Percentiles rank a stretch among this genome's conserved stretches.
Conservation (phyloP, 257 asterid species). For the Ajuga chamaepitys region DNA sequence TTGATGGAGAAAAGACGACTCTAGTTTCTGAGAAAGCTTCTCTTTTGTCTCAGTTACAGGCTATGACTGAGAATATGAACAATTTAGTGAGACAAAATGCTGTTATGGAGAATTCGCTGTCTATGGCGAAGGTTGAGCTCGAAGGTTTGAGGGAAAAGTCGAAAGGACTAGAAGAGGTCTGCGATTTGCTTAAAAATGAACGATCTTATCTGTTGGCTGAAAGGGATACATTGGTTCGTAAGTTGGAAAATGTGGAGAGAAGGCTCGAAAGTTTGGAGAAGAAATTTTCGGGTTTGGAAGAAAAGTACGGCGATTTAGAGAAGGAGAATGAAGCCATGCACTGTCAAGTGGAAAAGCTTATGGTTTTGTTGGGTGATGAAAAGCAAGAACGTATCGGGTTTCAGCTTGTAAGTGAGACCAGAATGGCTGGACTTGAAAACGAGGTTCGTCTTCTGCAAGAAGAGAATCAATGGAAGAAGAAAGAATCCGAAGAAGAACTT, state of each 20-base stretch:
- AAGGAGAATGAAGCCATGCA: constrained; percentile 63
- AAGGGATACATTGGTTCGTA: constrained; percentile 43
- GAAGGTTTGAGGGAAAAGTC: constrained; percentile 92
- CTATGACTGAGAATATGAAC: constrained; percentile 69
- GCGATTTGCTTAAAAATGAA: constrained; percentile 70
- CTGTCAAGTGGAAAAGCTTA: constrained; percentile 50
- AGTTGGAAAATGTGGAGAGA: constrained; percentile 58
- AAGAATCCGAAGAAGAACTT: constrained; percentile 69
- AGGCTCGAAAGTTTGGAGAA: constrained; percentile 53
- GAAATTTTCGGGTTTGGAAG: constrained; percentile 61
- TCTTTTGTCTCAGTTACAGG: constrained; percentile 65
- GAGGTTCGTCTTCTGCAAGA: constrained; percentile 64
- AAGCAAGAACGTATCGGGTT: constrained; percentile 59
- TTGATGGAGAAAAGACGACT: constrained; percentile 51
- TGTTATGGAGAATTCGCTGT: constrained; percentile 71
- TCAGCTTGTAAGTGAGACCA: constrained; percentile 43
- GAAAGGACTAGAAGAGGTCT: constrained; percentile 70
- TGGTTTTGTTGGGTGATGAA: constrained; percentile 49
- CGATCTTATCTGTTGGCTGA: constrained; percentile 55
- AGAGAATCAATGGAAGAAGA: constrained; percentile 62
- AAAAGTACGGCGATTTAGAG: constrained; percentile 57
- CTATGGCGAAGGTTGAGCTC: constrained; percentile 63
- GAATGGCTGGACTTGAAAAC: constrained; percentile 57
- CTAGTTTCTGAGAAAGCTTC: constrained; percentile 77
- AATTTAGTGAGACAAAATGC: constrained; percentile 65